Evolutionary conservation across 2,329 filamentous ascomycete species (phyloP), one percentile per base, ranked within the genome.

Genomic region (Trichoderma gracile): DNA sequence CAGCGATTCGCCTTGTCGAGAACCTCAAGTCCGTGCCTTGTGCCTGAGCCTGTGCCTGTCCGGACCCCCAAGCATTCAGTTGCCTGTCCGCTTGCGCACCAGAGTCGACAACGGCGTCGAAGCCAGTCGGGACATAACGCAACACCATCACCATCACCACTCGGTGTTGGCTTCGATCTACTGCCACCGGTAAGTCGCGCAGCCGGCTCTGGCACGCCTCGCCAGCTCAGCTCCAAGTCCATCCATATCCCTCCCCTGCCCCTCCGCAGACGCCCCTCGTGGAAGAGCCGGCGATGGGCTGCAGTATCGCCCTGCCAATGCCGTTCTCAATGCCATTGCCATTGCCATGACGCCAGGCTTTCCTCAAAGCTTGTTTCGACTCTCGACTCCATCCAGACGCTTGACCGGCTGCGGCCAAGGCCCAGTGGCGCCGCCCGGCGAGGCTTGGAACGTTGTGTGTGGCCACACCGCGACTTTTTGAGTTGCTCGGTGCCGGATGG

Each of bases 381-480:
- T 63, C 47, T 63, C 21, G 50, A 12, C 21, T 49, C 33, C 25
- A 30, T 56, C 52, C n/a, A 47, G 10, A 49, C 59, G 50, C 52
- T 49, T 63, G 47, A 21, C 60, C 60, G 43, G 30, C 52, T 27
- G 60, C 60, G 52, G 50, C 56, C 19, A 19, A 42, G 19, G 21
- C 7, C 50, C 17, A 55, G 60, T 63, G 60, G 60, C 60, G 60
- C 60, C 52, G 52, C 60, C 52, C 30, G 43, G 42, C 42, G 40
- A 61, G 38, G 57, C 57, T 33, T 50, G 50, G 50, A 47, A 49
- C 33, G 40, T 47, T 45, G 43, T 23, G 45, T 52, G 50, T 56
- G 52, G 47, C 60, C 52, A 63, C 60, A 56, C 60, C 60, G 50
- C 60, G 56, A 30, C 19, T 43, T 62, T 61, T 62, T 62, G 58